A percentile compares a stretch with the other conserved stretches of the same genome.
phyloP scores from a whole-genome alignment of 805 yeast species.

The Candida suzukii region DNA sequence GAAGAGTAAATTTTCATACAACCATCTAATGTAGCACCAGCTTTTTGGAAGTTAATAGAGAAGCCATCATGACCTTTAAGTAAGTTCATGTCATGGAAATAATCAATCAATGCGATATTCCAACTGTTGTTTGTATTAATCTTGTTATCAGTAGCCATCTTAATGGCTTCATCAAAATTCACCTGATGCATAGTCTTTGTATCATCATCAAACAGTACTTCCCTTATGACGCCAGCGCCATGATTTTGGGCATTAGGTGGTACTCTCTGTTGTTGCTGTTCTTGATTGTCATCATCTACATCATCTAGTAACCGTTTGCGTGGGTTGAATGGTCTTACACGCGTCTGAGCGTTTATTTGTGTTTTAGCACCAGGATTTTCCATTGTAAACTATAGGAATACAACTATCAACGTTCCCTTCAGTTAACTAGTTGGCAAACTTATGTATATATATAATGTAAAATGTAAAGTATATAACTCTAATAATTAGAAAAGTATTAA shows the following conservation, averaged over 20 bases:
- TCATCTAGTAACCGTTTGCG: background rate
- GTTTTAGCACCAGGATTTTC: too few relatives aligned
- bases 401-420: too few relatives aligned
- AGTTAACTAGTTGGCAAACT: too few relatives aligned
- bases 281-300: slow-evolving; percentile 1
- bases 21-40: slow-evolving; percentile 45
- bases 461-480: too few relatives aligned
- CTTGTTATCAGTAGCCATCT: slow-evolving; percentile 28
- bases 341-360: too few relatives aligned
- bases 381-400: too few relatives aligned
- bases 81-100: slow-evolving; percentile 43
- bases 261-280: slow-evolving; percentile 2
- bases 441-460: too few relatives aligned
- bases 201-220: background rate
- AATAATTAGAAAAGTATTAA: too few relatives aligned
- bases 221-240: background rate
- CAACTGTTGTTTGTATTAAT: slow-evolving; percentile 42
- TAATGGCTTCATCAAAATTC: slow-evolving; percentile 18
- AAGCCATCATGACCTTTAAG: slow-evolving; percentile 33
- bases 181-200: slow-evolving; percentile 7
- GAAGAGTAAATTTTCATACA: slow-evolving; percentile 44
- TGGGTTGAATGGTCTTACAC: background rate
- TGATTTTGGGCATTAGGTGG: background rate
- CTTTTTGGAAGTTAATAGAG: slow-evolving; percentile 37
- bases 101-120: slow-evolving; percentile 44